Base-by-base conservation (phyloP, 2,329 filamentous ascomycete genomes). In the Fusarium sp. region DNA sequence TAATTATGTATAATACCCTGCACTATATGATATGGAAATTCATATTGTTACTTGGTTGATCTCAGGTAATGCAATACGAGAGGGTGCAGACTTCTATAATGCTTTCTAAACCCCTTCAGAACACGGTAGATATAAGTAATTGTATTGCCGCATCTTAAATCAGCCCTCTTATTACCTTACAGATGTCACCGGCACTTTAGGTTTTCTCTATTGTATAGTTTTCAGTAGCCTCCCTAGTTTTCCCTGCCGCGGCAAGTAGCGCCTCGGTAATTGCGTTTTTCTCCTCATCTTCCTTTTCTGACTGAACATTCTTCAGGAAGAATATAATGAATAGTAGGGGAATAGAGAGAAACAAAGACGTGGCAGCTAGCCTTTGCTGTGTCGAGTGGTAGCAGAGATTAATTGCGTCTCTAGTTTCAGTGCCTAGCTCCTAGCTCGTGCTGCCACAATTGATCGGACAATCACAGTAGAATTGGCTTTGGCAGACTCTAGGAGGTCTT, bases 401-500 rank as follows among this genome's bases (percentile, higher is more conserved):
- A 1, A 73, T 70, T 3, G 69, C 65, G 6, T 48, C 24, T 8
- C 71, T 60, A 6, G 50, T 53, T 3, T 43, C 28, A 0, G 42
- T 60, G 3, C 62, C 62, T 4, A 28, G 7, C 2, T 56, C 30
- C 20, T 65, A 42, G 57, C 68, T 32, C 72, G 62, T 3, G 72
- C 72, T 2, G 64, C 64, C 6, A 74, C 72, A 10, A 75, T 69
- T 9, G 71, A 74, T 2, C 62, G 56, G 50, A 72, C 75, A 20
- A 76, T 75, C 3, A 40, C 30, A 4, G 53, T 43, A 7, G 67
- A 60, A 15, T 67, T 69, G 0, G 30, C 47, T 21, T 66, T 65
- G 20, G 42, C 23, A 6, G 11, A n/a, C n/a, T n/a, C n/a, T n/a
- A n/a, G n/a, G n/a, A n/a, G n/a, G n/a, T n/a, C n/a, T n/a, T n/a